A percentile compares a stretch with the other conserved stretches of the same genome.
Conservation (phyloP, 139 green algal genomes). For the Chlorella sorokiniana region DNA sequence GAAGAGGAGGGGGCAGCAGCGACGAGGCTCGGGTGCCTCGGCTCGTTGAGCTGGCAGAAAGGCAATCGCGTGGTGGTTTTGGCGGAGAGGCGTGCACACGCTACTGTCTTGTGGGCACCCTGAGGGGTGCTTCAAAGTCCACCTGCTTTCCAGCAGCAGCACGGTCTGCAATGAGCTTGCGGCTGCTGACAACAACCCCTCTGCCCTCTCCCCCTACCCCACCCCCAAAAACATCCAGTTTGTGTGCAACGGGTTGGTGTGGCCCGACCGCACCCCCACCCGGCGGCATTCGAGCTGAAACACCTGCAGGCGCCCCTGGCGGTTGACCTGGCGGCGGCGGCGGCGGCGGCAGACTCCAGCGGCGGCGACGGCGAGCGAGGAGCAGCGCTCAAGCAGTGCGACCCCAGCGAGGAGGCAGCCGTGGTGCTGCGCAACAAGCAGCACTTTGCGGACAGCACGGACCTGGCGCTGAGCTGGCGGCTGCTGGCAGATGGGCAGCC, state of each 20-base stretch:
- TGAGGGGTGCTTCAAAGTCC: too few species aligned
- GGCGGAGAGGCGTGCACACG: too few species aligned
- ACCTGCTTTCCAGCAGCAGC: too few species aligned
- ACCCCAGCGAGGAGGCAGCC: background rate
- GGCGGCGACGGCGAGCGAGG: background rate
- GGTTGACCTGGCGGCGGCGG: slow-evolving; percentile 33
- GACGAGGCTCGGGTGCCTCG: too few species aligned
- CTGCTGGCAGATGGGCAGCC: slow-evolving; percentile 62
- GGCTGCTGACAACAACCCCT: too few species aligned
- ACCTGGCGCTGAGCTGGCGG: slow-evolving; percentile 62
- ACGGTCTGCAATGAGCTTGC: too few species aligned
- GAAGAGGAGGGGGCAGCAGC: too few species aligned
- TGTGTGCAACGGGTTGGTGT: slow-evolving; percentile 94
- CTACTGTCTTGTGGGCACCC: too few species aligned
- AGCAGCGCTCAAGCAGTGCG: background rate
- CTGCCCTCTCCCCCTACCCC: background rate
- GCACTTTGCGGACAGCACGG: slow-evolving; percentile 51
- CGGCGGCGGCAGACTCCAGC: background rate
- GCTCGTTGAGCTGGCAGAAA: too few species aligned
- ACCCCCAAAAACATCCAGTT: slow-evolving; percentile 77
- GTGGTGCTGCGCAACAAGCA: slow-evolving; percentile 59
- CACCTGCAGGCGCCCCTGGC: slow-evolving; percentile 60
- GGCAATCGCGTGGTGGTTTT: too few species aligned
- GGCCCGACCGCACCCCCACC: slow-evolving; percentile 81
- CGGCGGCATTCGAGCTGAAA: slow-evolving; percentile 67